Conservation (phyloP, 345 rosid species). For the Geranium rotundifolium region DNA sequence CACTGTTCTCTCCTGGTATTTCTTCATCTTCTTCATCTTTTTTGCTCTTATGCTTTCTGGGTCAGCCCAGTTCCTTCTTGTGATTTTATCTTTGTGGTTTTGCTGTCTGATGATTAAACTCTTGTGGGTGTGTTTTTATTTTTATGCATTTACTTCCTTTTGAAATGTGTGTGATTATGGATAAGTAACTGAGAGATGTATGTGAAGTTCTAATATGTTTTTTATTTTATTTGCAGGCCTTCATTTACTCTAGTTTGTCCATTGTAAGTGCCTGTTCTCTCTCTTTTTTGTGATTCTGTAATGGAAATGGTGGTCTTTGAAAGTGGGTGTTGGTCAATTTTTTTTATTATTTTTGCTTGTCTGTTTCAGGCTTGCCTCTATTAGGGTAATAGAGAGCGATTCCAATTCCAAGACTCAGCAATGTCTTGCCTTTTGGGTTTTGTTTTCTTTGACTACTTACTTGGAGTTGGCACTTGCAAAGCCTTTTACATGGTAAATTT, state of each 20-base stretch:
- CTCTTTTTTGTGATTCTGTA: not conserved
- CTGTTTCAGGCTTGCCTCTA: slow-evolving; percentile 18
- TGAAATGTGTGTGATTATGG: not conserved
- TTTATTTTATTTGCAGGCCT: slow-evolving; percentile 20
- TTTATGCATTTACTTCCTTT: not conserved
- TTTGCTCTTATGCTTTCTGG: too few species aligned
- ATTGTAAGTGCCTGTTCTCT: slow-evolving; percentile 14
- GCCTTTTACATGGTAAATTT: slow-evolving; percentile 16
- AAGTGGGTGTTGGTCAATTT: not conserved
- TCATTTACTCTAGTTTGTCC: slow-evolving; percentile 23
- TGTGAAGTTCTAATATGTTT: not conserved
- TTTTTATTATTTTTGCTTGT: not conserved
- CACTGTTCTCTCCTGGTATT: slow-evolving; percentile 18
- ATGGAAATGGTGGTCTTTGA: not conserved
- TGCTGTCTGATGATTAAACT: too few species aligned
- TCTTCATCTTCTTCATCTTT: not conserved
- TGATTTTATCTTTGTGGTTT: too few species aligned
- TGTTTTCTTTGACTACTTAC: slow-evolving; percentile 15
- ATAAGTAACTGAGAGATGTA: not conserved
- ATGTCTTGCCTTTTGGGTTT: slow-evolving; percentile 30
- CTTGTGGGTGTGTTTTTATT: not conserved
- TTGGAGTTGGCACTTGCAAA: slow-evolving; percentile 17
- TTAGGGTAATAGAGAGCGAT: slow-evolving; percentile 15
- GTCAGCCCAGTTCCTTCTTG: too few species aligned
- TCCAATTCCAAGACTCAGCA: slow-evolving; percentile 16